Conservation (phyloP, 768 basidiomycete species). For the Paxillus involutus region DNA sequence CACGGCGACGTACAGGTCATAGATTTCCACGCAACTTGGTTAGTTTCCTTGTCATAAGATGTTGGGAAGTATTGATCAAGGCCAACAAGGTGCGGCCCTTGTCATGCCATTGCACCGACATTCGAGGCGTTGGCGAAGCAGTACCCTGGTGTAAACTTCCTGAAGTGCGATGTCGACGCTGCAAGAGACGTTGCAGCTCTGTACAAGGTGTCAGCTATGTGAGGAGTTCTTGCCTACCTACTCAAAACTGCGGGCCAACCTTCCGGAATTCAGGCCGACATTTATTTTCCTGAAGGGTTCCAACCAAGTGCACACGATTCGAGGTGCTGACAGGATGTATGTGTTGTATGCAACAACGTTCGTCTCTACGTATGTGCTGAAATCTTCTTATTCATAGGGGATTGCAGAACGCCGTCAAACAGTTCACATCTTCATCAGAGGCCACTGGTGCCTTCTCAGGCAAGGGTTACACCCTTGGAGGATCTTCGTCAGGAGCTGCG, state of each 20-base stretch:
- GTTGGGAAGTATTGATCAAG: constrained; percentile 8
- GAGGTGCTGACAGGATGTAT: constrained; percentile 69
- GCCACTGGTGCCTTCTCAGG: constrained; percentile 58
- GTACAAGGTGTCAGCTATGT: constrained; percentile 77
- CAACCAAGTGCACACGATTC: constrained; percentile 67
- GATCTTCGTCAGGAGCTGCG: constrained; percentile 37
- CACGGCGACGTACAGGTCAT: constrained; percentile 55
- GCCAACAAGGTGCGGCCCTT: constrained; percentile 75
- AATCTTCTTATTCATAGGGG: constrained; percentile 39
- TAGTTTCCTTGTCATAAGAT: constrained; percentile 13
- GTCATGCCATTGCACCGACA: constrained; percentile 77
- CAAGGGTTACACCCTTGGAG: constrained; percentile 71
- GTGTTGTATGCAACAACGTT: constrained; percentile 18
- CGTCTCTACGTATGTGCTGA: background rate
- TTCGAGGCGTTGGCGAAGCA: constrained; percentile 71
- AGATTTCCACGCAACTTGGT: constrained; percentile 88
- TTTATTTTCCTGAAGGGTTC: constrained; percentile 75
- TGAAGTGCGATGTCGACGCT: constrained; percentile 81
- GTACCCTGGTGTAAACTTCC: constrained; percentile 71
- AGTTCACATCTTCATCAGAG: constrained; percentile 44
- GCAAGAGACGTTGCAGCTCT: constrained; percentile 62
- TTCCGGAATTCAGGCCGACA: constrained; percentile 60
- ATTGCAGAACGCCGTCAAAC: constrained; percentile 57
- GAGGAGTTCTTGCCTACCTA: constrained; percentile 18
- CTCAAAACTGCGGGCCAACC: background rate